Conservation (phyloP, 75 land plant genomes). For the Selaginella tamariscina region DNA sequence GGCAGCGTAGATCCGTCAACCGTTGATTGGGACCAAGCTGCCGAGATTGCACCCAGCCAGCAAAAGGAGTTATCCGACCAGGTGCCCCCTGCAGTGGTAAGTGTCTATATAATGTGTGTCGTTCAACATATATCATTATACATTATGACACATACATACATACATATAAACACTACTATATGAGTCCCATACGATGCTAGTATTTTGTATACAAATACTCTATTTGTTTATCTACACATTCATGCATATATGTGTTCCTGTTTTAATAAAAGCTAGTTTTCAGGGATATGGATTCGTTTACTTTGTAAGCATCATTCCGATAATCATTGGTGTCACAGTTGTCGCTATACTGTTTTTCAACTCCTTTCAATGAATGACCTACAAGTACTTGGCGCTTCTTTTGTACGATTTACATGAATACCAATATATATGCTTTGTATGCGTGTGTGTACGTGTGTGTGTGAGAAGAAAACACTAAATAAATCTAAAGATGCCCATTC, state of each 20-base stretch:
- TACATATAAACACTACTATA: neutral
- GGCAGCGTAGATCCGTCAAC: slow-evolving; percentile 63
- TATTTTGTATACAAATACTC: neutral
- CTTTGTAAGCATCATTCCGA: slow-evolving; percentile 64
- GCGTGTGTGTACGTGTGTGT: no score
- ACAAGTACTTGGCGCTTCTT: no score
- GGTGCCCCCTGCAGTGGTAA: slow-evolving; percentile 62
- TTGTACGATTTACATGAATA: no score
- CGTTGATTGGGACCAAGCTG: slow-evolving; percentile 61
- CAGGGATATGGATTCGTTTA: slow-evolving; percentile 87
- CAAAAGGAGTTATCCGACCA: slow-evolving; percentile 27
- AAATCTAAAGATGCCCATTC: no score
- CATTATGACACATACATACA: neutral
- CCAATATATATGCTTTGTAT: no score
- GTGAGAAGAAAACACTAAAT: no score
- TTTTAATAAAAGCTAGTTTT: slow-evolving; percentile 16
- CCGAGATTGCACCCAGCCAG: slow-evolving; percentile 57
- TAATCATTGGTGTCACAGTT: slow-evolving; percentile 68
- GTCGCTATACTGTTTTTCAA: slow-evolving; percentile 72
- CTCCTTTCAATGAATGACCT: slow-evolving; percentile 61
- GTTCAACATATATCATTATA: neutral
- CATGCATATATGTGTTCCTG: neutral
- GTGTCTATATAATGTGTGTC: neutral
- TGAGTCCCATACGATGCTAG: neutral
- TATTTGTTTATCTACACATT: neutral